Percentiles rank a stretch among this genome's conserved stretches.
phyloP scores from a whole-genome alignment of 305 asterid genomes.

The Rubia occidens region DNA sequence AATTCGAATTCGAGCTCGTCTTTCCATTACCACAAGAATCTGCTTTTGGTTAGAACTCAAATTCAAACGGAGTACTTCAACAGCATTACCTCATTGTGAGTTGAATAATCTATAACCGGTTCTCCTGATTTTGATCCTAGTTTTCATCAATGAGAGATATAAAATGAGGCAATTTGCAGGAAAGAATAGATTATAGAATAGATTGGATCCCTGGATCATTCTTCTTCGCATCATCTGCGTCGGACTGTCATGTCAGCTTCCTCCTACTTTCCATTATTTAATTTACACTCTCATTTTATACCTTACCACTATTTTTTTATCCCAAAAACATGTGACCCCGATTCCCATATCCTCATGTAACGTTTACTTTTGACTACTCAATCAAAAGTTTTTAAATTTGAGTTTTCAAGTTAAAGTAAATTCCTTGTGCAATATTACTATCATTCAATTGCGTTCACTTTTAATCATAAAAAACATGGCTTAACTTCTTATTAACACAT shows the following conservation, averaged over 20 bases:
- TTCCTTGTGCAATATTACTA: no score
- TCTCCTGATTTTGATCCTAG: not conserved
- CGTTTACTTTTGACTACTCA: not conserved
- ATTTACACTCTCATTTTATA: constrained; percentile 6
- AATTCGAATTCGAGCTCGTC: no score
- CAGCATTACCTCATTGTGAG: not conserved
- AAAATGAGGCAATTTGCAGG: not conserved
- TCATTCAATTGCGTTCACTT: no score
- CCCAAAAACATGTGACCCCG: constrained; percentile 9
- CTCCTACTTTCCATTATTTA: constrained; percentile 5
- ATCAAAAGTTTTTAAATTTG: no score
- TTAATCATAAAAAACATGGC: no score
- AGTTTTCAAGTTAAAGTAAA: no score
- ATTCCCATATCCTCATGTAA: not conserved
- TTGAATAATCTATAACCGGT: not conserved
- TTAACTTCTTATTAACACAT: no score
- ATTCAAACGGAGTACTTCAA: not conserved
- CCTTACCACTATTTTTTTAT: constrained; percentile 17
- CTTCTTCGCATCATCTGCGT: constrained; percentile 4
- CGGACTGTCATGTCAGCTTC: constrained; percentile 31
- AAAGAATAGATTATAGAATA: not conserved
- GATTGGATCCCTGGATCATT: constrained; percentile 25
- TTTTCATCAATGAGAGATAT: not conserved
- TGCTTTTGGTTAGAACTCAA: no score
- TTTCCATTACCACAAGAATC: no score